A percentile compares a stretch with the other conserved stretches of the same genome.
phyloP scores from a whole-genome alignment of 148 eudicot species.

The Beta vulgaris region DNA sequence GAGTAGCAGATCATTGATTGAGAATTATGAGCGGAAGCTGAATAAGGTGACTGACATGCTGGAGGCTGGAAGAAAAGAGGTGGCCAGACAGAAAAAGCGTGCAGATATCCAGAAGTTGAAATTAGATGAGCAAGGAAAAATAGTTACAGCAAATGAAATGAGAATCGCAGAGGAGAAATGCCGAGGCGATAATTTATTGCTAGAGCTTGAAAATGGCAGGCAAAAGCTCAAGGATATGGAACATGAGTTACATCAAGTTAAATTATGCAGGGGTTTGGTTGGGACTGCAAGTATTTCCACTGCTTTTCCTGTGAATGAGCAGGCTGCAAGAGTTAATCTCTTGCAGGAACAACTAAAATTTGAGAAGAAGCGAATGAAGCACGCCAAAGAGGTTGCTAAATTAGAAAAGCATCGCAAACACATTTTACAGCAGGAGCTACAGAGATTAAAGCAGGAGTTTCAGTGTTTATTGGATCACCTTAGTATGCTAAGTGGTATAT shows the following conservation, averaged over 20 bases:
- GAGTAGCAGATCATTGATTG: constrained; percentile 28
- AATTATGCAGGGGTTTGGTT: constrained; percentile 24
- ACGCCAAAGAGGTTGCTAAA: constrained; percentile 67
- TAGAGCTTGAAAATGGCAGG: constrained; percentile 38
- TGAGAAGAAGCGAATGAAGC: constrained; percentile 67
- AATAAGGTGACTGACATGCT: constrained; percentile 28
- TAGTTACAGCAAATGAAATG: constrained; percentile 37
- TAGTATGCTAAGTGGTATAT: constrained; percentile 39
- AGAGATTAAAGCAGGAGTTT: constrained; percentile 46
- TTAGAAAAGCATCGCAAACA: constrained; percentile 50
- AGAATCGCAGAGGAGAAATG: constrained; percentile 44
- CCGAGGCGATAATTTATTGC: constrained; percentile 50
- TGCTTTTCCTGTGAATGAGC: constrained; percentile 19
- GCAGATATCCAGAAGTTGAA: constrained; percentile 43
- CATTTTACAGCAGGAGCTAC: constrained; percentile 48
- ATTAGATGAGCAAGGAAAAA: constrained; percentile 45
- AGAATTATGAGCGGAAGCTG: constrained; percentile 34
- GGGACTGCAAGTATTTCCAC: constrained; percentile 20
- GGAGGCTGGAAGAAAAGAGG: constrained; percentile 39
- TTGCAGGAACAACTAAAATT: constrained; percentile 65
- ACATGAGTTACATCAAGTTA: constrained; percentile 32
- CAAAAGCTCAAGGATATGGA: constrained; percentile 37
- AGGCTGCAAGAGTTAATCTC: constrained; percentile 41
- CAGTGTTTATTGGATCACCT: constrained; percentile 43
- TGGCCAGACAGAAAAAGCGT: constrained; percentile 32